Conservation (phyloP, 31 red algal genomes). For the Porphyra umbilicalis region DNA sequence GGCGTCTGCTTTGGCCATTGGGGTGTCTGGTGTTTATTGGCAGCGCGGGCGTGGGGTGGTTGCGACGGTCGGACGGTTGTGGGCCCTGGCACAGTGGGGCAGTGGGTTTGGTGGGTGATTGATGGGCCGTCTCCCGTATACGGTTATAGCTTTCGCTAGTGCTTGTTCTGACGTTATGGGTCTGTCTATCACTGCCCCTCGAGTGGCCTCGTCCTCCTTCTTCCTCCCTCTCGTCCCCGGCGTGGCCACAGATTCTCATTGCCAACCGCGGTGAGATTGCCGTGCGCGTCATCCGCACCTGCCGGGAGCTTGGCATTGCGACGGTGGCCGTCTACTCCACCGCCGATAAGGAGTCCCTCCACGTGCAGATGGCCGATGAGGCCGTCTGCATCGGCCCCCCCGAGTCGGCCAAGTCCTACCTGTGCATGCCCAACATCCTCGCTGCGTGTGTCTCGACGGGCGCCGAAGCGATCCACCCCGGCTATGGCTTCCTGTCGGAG, state of each 20-base stretch:
- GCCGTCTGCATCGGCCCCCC: slow-evolving; percentile 76
- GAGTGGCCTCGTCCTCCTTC: background rate
- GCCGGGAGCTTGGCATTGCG: slow-evolving; percentile 73
- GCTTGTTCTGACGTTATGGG: too few relatives aligned
- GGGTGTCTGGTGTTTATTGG: too few relatives aligned
- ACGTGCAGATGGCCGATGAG: slow-evolving; percentile 83
- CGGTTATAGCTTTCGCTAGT: too few relatives aligned
- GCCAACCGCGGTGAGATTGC: slow-evolving; percentile 99
- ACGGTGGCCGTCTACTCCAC: slow-evolving; percentile 86
- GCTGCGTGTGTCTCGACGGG: slow-evolving; percentile 44
- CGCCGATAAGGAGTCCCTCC: slow-evolving; percentile 73
- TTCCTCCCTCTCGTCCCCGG: background rate
- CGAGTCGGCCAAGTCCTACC: slow-evolving; percentile 65
- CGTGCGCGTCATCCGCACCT: slow-evolving; percentile 87
- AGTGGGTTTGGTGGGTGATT: too few relatives aligned
- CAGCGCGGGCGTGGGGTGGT: too few relatives aligned
- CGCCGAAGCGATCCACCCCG: slow-evolving; percentile 91
- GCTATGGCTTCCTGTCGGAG: slow-evolving; percentile 97
- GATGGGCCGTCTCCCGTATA: too few relatives aligned
- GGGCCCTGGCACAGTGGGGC: too few relatives aligned
- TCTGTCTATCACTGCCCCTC: too few relatives aligned
- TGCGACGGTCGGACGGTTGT: too few relatives aligned
- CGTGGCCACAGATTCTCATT: slow-evolving; percentile 41
- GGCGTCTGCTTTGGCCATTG: too few relatives aligned
- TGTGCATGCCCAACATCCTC: slow-evolving; percentile 65